Base-by-base conservation (phyloP, 2,329 filamentous ascomycete genomes). In the Colletotrichum sp. region DNA sequence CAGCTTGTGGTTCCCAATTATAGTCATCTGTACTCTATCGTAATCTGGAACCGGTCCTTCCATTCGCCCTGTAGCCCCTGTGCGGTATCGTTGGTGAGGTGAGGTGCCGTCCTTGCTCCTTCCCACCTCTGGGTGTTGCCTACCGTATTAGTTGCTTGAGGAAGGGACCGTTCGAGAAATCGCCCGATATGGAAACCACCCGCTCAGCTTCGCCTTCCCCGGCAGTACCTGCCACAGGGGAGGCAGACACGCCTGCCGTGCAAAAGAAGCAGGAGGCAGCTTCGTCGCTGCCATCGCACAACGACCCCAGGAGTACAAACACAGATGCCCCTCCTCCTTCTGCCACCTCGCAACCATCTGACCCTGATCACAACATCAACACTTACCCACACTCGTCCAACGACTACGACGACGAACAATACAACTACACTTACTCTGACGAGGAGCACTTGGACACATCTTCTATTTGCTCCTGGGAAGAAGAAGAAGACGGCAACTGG, bases 401-500 rank as follows among this genome's bases (percentile, higher is more conserved):
- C 26, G n/a, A 36, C 68, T 6, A 72, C 63, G 24, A 72, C 63
- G 73, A 68, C 69, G 70, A 73, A 43, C 73, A 75, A 34, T 68
- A 73, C 73, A 64, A 32, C 69, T 75, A 73, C 73, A 48, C 57
- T 32, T 65, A 73, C 21, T 75, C 69, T 57, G 70, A 73, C 63
- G 73, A 75, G 38, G 70, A 73, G 63, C 34, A 58, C 63, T 73
- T 73, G 73, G 73, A 75, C 70, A 15, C 70, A 65, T 75, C 70
- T n/a, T 75, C 73, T 72, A 73, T 68, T 43, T 75, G 73, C 32
- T 75, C 73, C 64, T 75, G 64, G 36, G 73, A 75, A 73, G 64
- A 72, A 48, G 74, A 76, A 74, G 74, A 76, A 55, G 71, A 74
- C 74, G 65, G 66, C n/a, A 69, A 71, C 13, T 74, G 74, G 74